Base-by-base conservation (phyloP, 2,329 filamentous ascomycete genomes). In the Huntiella omanensis region DNA sequence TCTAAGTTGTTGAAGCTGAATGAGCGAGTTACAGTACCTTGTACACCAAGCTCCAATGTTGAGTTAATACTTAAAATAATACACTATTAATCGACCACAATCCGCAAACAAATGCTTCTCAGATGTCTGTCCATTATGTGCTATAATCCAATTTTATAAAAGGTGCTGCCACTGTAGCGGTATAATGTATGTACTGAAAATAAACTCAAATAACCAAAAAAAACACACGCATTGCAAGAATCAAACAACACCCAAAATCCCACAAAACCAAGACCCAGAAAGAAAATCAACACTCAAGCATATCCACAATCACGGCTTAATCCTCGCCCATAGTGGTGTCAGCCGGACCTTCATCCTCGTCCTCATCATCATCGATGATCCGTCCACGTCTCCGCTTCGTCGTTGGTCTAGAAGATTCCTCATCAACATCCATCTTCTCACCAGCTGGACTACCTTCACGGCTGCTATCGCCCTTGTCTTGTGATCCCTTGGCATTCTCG, bases 391-490 rank as follows among this genome's bases (percentile, higher is more conserved):
- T 46, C 38, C 45, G 47, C 58, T 67, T 71, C 46, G 57, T 56
- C 53, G 61, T 61, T 51, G 61, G 60, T 45, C 63, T 63, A 45
- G 63, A 61, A 1, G 73, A 68, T 1, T 70, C 68, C 0, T 68
- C 71, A 5, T 72, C 68, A 1, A 73, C 62, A 6, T 74, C 69
- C 69, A 74, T 74, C 51, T 58, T 61, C 49, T 70, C 67, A 16
- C 28, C 17, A 35, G 28, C 40, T 5, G 40, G 45, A 15, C 48
- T 47, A 17, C 35, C 48, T 12, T 28, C 39, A 19, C 43, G 33
- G 28, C 43, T 44, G 13, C 48, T 43, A 22, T 33, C 33, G 8
- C 22, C 39, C 22, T 40, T 34, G 7, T 37, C 41, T 15, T 16
- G 15, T 33, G 22, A 40, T 41, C 37, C 43, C 5, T 42, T 41